Evolutionary conservation across 2,329 filamentous ascomycete genomes (phyloP), one percentile per base, ranked within the genome.

Genomic region (Xylariaceae sp.): DNA sequence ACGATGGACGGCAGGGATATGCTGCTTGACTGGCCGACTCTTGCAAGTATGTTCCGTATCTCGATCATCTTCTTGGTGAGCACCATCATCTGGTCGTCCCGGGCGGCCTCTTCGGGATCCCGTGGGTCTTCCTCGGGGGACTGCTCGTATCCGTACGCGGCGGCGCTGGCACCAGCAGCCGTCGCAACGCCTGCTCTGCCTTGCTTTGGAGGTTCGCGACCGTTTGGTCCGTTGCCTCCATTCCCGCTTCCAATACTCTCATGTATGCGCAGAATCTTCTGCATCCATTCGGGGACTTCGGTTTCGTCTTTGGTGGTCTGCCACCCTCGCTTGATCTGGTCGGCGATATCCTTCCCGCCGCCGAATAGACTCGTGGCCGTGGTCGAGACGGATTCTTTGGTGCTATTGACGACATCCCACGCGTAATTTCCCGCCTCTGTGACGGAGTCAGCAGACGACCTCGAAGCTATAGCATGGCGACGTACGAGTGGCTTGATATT

Each of bases 51-150:
- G 46, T 81, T 89, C 46, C 93, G 74, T 37, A 98, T 96, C 65
- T 98, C 92, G 52, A 98, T 98, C 92, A 98, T 98, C 65, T 96
- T 96, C 65, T 92, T 90, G 2, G 93, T 98, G 52, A 98, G 68
- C 47, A 95, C 72, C 92, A 98, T 98, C 90, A 98, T 98, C 60
- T 98, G 92, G 56, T 98, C 92, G 51, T 98, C 92, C 50, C 79
- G 78, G 13, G 87, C 85, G 31, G 73, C 70, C 52, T 83, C 77
- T 36, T 81, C 76, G 14, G 64, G 68, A 7, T 69, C 65, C 35
- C 78, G 68, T 4, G 68, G 59, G 43, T 81, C 76, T 22, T 90
- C 77, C 22, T 83, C 77, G 24, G 68, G 62, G 2, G 77, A 75
- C 37, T 80, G 70, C 15, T 86, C 79, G 49, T 89, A 82, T 23